phyloP scores from a whole-genome alignment of 2,329 filamentous ascomycete genomes.

The Cladosporium austrohemisphaericum region DNA sequence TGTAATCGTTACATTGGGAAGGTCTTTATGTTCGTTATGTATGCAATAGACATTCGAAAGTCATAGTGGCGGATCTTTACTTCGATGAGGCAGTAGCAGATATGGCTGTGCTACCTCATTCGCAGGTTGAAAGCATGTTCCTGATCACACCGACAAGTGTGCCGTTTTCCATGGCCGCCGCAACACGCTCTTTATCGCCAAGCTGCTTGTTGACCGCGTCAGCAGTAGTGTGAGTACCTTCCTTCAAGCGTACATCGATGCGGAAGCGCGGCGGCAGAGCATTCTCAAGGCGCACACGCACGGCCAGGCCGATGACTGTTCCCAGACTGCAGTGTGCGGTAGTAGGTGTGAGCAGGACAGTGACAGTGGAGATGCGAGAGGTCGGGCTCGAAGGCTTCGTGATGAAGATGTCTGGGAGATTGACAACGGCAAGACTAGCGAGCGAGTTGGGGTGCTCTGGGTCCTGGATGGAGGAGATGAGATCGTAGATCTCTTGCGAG shows the following conservation, averaged over 20 bases:
- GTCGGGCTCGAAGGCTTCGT: slow-evolving; percentile 59
- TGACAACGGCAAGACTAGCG: slow-evolving; percentile 89
- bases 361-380: slow-evolving; percentile 67
- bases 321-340: slow-evolving; percentile 96
- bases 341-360: slow-evolving; percentile 89
- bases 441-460: slow-evolving; percentile 94
- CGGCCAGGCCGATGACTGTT: slow-evolving; percentile 90
- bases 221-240: slow-evolving; percentile 90
- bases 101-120: slow-evolving; percentile 22
- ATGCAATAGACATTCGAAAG: too few species aligned
- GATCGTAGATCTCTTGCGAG: slow-evolving; percentile 94
- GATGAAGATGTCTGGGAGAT: slow-evolving; percentile 88
- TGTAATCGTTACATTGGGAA: too few species aligned
- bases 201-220: slow-evolving; percentile 97
- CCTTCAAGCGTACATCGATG: slow-evolving; percentile 89
- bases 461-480: slow-evolving; percentile 92
- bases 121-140: slow-evolving; percentile 69
- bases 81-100: too few species aligned
- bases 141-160: slow-evolving; percentile 82
- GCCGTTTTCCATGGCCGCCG: slow-evolving; percentile 89
- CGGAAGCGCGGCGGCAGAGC: slow-evolving; percentile 87
- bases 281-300: slow-evolving; percentile 86
- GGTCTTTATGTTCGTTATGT: too few species aligned
- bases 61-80: too few species aligned
- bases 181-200: slow-evolving; percentile 92